Evolutionary conservation across 371 early-diverging fungal species (phyloP), one percentile per base, ranked within the genome.

Genomic region (Umbelopsis sp.): DNA sequence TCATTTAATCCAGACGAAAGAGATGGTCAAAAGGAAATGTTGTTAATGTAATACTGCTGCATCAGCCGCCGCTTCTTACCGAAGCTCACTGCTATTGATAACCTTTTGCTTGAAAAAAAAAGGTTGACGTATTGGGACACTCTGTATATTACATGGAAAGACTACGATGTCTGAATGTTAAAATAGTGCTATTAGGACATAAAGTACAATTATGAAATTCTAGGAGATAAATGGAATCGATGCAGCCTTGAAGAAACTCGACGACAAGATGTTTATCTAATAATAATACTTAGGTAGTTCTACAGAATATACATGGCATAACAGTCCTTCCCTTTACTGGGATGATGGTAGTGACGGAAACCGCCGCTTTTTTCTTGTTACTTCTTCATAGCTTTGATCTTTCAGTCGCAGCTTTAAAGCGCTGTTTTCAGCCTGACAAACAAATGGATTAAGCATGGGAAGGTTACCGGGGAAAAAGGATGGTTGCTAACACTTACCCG

Each of bases 401-500:
- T 18, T 14, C 35, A 57, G n/a, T 29, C 57, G 57, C 14, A 29
- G 29, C 29, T 57, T 57, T 18, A 57, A 35, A 35, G 57, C 57
- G 35, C 57, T 57, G 6, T 32, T 25, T 57, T 57, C 57, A 57
- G 57, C 57, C 57, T 57, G 18, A 35, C 4, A 4, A 35, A 41
- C 41, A 41, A 12, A 41, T 7, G 12, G 41, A 10, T 41, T 41
- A 41, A 41, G 41, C 41, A 51, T 51, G 0, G 29, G 24, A 22
- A 5, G 7, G 29, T 51, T 25, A 25, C 22, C 22, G 22, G 22
- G 0, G 12, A 24, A n/a, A 24, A 51, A 51, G 2, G 50, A 25
- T 25, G 5, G 52, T 25, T 2, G 9, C 25, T 29, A 51, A 22
- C 29, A 51, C 52, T 57, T 44, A 74, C 73, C 62, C 78, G 71